Base-by-base conservation (phyloP, 441 rosid genomes). In the Populus hybrid region DNA sequence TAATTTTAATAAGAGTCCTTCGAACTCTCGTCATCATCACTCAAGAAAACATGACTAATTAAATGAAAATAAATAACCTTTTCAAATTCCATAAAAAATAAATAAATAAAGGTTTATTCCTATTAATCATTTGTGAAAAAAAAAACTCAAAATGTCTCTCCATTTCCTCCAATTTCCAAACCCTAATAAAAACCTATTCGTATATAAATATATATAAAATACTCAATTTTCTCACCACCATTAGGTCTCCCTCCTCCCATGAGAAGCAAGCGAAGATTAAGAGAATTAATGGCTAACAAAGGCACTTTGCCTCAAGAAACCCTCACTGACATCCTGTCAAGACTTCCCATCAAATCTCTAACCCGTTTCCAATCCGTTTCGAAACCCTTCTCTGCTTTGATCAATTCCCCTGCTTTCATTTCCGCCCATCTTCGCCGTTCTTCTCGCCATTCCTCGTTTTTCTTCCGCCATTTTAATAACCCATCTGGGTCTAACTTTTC, bases 301-400 rank as follows among this genome's bases (percentile, higher is more conserved):
- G n/a, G 70, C 18, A 11, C 74, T 20, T 18, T 76, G 10, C 77
- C 73, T 35, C 38, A 69, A 3, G 68, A 65, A 2, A 71, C 74
- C 70, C 28, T 86, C 50, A 2, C 23, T 11, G 79, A 82, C 50
- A 82, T 86, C 65, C 79, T 84, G n/a, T 81, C 75, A 8, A 46
- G 75, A 20, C 61, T 86, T 11, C 89, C 89, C 1, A 57, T 81
- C 42, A 82, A 86, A 72, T 78, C 87, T 76, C n/a, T 86, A 0
- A 53, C 77, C 67, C 82, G 89, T 14, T 84, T 86, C 77, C 69
- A 84, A 72, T 80, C 81, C 53, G 76, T 86, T 21, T 86, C 84
- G 6, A 84, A 81, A 64, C 68, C 77, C 68, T 81, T 72, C 71
- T 76, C 80, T 34, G 0, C 72, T 23, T 77, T 86, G 68, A 71